Base-by-base conservation (phyloP, 1,284 basidiomycete species). In the Irpex sp. region DNA sequence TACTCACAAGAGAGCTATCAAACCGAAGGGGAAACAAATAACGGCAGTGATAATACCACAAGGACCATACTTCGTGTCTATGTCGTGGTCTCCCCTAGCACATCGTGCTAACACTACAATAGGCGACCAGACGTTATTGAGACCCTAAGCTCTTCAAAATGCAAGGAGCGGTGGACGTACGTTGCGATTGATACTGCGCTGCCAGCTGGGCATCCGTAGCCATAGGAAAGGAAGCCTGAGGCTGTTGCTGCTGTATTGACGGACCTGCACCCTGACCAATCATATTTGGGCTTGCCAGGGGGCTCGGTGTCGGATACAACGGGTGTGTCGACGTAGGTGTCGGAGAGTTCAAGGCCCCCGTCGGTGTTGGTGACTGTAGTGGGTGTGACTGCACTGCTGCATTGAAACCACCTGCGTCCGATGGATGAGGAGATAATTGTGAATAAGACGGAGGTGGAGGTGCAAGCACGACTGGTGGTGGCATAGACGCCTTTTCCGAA, bases 1-100 rank as follows among this genome's bases (percentile, higher is more conserved):
- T 15, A 70, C 71, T 65, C 66, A 73, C 71, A 71, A 69, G 52
- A 73, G 67, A 64, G 67, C 69, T 40, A 73, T 66, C 36, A 73
- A 64, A 51, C 71, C 71, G 47, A 71, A 68, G 8, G 71, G 71
- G 65, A 73, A 73, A 44, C 68, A 66, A 4, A 72, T 57, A 13
- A 73, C 59, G 15, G 70, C 68, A 17, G 62, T 66, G 66, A 73
- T 71, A 65, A 73, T 71, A 9, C 71, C 71, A 11, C 65, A 67
- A 1, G 68, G 56, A 31, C 71, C 71, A 64, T 71, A 68, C 62
- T 71, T 70, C 40, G 8, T 67, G 55, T 55, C 52, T 2, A 66
- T 52, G 48, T 71, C 69, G 64, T 72, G 71, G 40, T 72, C 66
- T 11, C 71, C 71, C 34, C 69, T 52, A 47, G 71, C 71, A 62